Conservation (phyloP, 805 yeast species). For the Starmerella kuoi region DNA sequence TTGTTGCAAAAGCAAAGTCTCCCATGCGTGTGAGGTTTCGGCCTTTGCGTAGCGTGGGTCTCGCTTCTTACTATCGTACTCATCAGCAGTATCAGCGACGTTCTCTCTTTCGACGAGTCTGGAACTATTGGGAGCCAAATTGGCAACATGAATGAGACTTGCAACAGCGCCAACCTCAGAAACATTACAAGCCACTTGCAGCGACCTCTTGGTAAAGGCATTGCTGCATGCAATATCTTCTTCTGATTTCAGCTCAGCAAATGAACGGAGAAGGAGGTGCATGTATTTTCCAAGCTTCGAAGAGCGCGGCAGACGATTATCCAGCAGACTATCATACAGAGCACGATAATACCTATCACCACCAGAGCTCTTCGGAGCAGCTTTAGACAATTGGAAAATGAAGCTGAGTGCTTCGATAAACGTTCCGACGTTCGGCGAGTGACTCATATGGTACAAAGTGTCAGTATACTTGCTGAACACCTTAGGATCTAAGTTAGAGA, state of each 20-base stretch:
- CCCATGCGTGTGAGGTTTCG: conserved; percentile 74
- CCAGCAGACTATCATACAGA: conserved; percentile 77
- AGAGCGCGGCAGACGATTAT: conserved; percentile 68
- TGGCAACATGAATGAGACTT: conserved; percentile 19
- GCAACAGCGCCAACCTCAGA: conserved; percentile 61
- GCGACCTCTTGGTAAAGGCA: conserved; percentile 82
- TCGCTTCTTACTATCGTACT: conserved; percentile 75
- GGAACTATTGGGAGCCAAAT: conserved; percentile 58
- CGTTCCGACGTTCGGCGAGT: conserved; percentile 86
- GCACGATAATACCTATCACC: conserved; percentile 64
- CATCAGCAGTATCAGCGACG: conserved; percentile 2
- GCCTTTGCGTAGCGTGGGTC: conserved; percentile 93
- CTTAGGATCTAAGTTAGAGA: conserved; percentile 56
- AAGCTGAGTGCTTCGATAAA: conserved; percentile 83
- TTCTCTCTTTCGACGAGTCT: conserved; percentile 43
- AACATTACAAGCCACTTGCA: conserved; percentile 80
- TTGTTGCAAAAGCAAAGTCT: conserved; percentile 52
- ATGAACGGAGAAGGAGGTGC: conserved; percentile 70
- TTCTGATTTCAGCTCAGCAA: conserved; percentile 47
- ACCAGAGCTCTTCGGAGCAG: conserved; percentile 30
- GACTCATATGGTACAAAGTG: conserved; percentile 79
- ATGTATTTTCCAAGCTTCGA: conserved; percentile 88
- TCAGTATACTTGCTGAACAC: conserved; percentile 63
- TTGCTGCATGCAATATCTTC: conserved; percentile 47
- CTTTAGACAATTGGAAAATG: conserved; percentile 62